These are phyloP conservation scores for Suillus lakei DNA, from an alignment of 768 basidiomycete genomes.

Conservation along the genomic window DNA sequence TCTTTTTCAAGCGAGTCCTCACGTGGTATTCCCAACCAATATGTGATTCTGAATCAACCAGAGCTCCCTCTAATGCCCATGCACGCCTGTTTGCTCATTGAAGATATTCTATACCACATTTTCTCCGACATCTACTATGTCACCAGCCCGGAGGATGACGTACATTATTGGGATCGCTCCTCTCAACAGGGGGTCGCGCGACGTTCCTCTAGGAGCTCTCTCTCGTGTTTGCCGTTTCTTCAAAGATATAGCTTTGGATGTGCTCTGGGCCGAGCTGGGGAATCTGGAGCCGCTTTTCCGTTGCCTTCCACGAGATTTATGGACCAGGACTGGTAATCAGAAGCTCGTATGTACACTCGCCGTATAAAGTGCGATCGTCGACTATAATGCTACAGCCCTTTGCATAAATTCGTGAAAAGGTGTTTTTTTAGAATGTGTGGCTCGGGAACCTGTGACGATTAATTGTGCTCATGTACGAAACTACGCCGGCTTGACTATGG, in stretches of 20 bases:
- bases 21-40: too few species aligned
- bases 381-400: too few species aligned
- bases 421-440: too few species aligned
- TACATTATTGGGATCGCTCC: background rate
- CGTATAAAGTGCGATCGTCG: background rate
- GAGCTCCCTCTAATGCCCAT: too few species aligned
- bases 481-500: too few species aligned
- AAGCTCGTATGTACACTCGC: background rate
- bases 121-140: background rate
- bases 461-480: too few species aligned
- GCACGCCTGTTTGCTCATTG: background rate
- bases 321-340: background rate
- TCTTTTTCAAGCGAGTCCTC: too few species aligned
- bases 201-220: background rate
- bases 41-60: too few species aligned
- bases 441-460: too few species aligned
- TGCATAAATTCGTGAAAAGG: too few species aligned
- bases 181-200: background rate
- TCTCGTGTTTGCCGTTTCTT: conserved; percentile 16
- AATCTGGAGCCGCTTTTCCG: conserved; percentile 19
- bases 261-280: conserved; percentile 18
- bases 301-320: conserved; percentile 15
- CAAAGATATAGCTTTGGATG: conserved; percentile 19
- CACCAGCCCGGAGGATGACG: background rate
- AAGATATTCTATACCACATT: background rate